Conservation (phyloP, 2,329 filamentous ascomycete species). For the Cordyceps sp. region DNA sequence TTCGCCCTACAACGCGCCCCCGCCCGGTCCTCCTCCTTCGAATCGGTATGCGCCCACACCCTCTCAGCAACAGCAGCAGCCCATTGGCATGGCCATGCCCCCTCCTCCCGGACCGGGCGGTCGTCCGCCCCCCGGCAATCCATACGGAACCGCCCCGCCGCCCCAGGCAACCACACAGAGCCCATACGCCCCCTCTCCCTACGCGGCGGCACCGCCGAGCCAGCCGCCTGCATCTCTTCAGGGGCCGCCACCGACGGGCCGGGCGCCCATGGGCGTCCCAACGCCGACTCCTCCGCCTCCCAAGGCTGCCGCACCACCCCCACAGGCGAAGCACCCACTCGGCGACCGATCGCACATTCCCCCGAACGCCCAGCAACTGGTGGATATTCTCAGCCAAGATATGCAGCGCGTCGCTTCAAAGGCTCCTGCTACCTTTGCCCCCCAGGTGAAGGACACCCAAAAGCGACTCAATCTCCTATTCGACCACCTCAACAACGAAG, state of each 20-base stretch:
- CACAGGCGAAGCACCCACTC: constrained; percentile 54
- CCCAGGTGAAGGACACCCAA: constrained; percentile 84
- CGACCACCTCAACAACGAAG: constrained; percentile 92
- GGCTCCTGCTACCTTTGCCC: constrained; percentile 72
- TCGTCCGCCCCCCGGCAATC: constrained; percentile 28
- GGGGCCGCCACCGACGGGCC: constrained; percentile 21
- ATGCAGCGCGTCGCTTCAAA: constrained; percentile 78
- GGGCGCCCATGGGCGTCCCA: constrained; percentile 16
- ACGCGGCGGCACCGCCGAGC: constrained; percentile 19
- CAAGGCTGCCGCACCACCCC: constrained; percentile 27
- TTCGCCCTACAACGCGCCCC: constrained; percentile 77
- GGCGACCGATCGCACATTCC: constrained; percentile 89
- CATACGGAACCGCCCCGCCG: constrained; percentile 26
- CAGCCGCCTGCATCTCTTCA: constrained; percentile 17
- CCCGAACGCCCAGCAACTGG: constrained; percentile 55
- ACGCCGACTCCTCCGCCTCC: constrained; percentile 28
- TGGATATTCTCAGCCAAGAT: constrained; percentile 65
- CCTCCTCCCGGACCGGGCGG: constrained; percentile 22
- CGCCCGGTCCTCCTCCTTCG: constrained; percentile 48
- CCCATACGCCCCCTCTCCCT: constrained; percentile 17
- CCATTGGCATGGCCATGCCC: constrained; percentile 18
- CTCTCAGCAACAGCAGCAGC: constrained; percentile 31
- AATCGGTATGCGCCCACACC: constrained; percentile 63
- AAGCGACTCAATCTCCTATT: constrained; percentile 89
- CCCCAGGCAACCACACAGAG: constrained; percentile 22